Evolutionary conservation across 495 filamentous ascomycete species (phyloP).

Genomic region (Cryomyces antarcticus): DNA sequence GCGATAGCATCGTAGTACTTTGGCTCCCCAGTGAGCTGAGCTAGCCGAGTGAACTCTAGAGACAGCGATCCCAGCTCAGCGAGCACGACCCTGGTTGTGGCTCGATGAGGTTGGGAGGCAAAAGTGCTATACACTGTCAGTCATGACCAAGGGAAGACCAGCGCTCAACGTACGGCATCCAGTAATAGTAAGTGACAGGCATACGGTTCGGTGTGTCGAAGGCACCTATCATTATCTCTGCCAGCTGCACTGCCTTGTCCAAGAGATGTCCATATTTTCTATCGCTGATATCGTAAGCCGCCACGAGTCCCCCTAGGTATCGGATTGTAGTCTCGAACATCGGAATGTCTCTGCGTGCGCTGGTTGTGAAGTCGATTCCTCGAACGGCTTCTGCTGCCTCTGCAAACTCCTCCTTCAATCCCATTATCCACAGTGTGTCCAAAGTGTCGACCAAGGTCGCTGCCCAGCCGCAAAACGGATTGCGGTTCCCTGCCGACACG

Average conservation of each 20-base stretch:
- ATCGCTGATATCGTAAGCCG: slow-evolving; percentile 26
- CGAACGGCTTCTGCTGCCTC: slow-evolving; percentile 59
- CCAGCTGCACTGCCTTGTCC: slow-evolving; percentile 74
- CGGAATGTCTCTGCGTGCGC: slow-evolving; percentile 22
- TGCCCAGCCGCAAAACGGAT: slow-evolving; percentile 89
- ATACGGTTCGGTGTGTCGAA: slow-evolving; percentile 97
- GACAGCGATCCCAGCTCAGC: slow-evolving; percentile 80
- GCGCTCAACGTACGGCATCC: slow-evolving; percentile 41
- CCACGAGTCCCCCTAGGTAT: slow-evolving; percentile 21
- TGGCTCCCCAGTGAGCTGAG: slow-evolving; percentile 68
- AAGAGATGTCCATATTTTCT: slow-evolving; percentile 48
- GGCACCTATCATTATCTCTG: slow-evolving; percentile 69
- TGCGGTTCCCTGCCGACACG: slow-evolving; percentile 20
- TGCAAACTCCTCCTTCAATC: slow-evolving; percentile 69
- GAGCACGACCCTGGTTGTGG: slow-evolving; percentile 38
- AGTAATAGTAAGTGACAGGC: slow-evolving; percentile 72
- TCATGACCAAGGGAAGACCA: neutral
- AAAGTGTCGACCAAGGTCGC: slow-evolving; percentile 85
- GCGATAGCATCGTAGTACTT: slow-evolving; percentile 94
- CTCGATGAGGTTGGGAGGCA: slow-evolving; percentile 43
- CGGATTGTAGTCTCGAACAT: slow-evolving; percentile 23
- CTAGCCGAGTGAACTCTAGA: slow-evolving; percentile 87
- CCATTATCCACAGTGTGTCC: slow-evolving; percentile 96
- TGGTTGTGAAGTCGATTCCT: slow-evolving; percentile 78
- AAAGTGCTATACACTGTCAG: slow-evolving; percentile 21